Evolutionary conservation across 2,329 filamentous ascomycete species (phyloP).

Genomic region (Ambrosiella cleistominuta): DNA sequence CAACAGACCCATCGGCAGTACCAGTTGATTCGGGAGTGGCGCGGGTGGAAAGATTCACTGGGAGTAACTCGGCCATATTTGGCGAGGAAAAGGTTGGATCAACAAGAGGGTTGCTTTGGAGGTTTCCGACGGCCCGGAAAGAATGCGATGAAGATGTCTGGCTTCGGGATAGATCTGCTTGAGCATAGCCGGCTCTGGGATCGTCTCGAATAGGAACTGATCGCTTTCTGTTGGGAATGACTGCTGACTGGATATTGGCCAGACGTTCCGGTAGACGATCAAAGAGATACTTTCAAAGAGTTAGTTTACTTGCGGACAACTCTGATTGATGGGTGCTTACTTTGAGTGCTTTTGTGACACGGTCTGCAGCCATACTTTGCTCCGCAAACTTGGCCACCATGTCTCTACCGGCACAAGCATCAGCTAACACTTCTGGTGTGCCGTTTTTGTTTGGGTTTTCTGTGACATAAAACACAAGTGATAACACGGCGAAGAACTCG

Average conservation of each 20-base stretch:
- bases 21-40: slow-evolving; percentile 28
- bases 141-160: slow-evolving; percentile 21
- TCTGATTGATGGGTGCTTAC: slow-evolving; percentile 29
- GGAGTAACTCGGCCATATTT: slow-evolving; percentile 28
- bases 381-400: slow-evolving; percentile 64
- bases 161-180: not conserved
- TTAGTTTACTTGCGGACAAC: slow-evolving; percentile 4
- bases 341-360: slow-evolving; percentile 60
- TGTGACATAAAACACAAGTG: slow-evolving; percentile 60
- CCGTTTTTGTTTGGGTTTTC: slow-evolving; percentile 63
- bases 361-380: slow-evolving; percentile 74
- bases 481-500: slow-evolving; percentile 65
- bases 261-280: slow-evolving; percentile 63
- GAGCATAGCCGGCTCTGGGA: slow-evolving; percentile 1
- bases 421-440: slow-evolving; percentile 63
- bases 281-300: slow-evolving; percentile 47
- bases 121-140: not conserved
- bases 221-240: slow-evolving; percentile 5
- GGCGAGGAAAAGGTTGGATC: not conserved
- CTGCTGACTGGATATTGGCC: slow-evolving; percentile 20
- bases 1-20: slow-evolving; percentile 18
- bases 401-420: slow-evolving; percentile 70
- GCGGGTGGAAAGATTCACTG: slow-evolving; percentile 27
- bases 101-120: not conserved
- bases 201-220: slow-evolving; percentile 3